phyloP scores from a whole-genome alignment of 108 stramenopile species.

The Skeletonema tropicum region DNA sequence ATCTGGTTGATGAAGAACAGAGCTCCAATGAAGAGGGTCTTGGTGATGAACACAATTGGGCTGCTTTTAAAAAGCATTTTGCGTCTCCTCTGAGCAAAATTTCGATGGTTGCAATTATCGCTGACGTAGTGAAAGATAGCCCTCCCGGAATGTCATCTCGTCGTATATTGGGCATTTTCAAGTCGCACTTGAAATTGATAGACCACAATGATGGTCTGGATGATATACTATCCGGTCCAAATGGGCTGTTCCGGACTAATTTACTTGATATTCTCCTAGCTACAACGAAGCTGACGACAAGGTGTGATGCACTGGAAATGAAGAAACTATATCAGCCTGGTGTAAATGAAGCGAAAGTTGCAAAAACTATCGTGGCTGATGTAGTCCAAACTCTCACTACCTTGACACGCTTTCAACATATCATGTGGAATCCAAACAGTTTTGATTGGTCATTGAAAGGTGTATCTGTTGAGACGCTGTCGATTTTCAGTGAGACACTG shows the following conservation, averaged over 20 bases:
- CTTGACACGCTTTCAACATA: slow-evolving; percentile 42
- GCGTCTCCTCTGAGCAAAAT: slow-evolving; percentile 53
- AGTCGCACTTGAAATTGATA: slow-evolving; percentile 20
- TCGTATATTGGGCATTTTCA: slow-evolving; percentile 29
- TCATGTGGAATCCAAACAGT: slow-evolving; percentile 29
- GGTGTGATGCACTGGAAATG: slow-evolving; percentile 23
- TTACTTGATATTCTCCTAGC: slow-evolving; percentile 27
- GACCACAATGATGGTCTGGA: slow-evolving; percentile 36
- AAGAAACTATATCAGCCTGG: slow-evolving; percentile 30
- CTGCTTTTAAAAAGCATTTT: slow-evolving; percentile 53
- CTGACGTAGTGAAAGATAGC: slow-evolving; percentile 59
- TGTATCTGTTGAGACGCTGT: slow-evolving; percentile 26
- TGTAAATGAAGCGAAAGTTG: slow-evolving; percentile 15
- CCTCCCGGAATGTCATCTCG: slow-evolving; percentile 27
- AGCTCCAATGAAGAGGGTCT: slow-evolving; percentile 11
- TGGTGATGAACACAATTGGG: slow-evolving; percentile 51
- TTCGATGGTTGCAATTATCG: slow-evolving; percentile 59
- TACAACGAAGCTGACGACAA: slow-evolving; percentile 13
- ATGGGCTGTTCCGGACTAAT: slow-evolving; percentile 11
- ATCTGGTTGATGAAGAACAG: slow-evolving; percentile 13
- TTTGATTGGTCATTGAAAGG: slow-evolving; percentile 35
- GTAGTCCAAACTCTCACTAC: slow-evolving; percentile 24
- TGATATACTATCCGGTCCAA: slow-evolving; percentile 19
- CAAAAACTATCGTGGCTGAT: slow-evolving; percentile 16
- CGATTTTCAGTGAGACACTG: slow-evolving; percentile 24